Evolutionary conservation across 1,284 basidiomycete species (phyloP).

Genomic region (Leccinum subrobustum): DNA sequence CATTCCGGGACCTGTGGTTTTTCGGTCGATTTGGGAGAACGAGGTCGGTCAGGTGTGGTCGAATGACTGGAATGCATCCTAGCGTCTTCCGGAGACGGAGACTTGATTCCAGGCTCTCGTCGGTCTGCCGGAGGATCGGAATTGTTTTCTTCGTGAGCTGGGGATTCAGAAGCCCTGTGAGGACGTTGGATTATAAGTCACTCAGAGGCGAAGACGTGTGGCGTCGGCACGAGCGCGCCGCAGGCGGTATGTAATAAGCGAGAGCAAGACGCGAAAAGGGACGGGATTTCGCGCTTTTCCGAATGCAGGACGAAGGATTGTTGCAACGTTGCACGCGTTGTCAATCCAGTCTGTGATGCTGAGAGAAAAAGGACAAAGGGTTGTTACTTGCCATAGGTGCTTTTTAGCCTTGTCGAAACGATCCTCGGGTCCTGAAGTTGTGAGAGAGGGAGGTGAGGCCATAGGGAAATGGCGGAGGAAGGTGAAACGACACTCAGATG

Average conservation of each 20-base stretch:
- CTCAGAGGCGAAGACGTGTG: constrained; percentile 27
- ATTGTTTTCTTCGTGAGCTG: constrained; percentile 23
- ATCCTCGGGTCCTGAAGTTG: constrained; percentile 27
- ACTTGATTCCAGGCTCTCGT: constrained; percentile 17
- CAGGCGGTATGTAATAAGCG: constrained; percentile 21
- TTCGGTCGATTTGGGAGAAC: constrained; percentile 21
- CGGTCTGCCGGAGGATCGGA: constrained; percentile 16
- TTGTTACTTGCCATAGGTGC: constrained; percentile 33
- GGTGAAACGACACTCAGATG: constrained; percentile 25
- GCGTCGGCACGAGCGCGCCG: constrained; percentile 30
- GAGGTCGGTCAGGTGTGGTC: constrained; percentile 16
- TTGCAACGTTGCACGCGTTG: constrained; percentile 13
- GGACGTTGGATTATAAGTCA: constrained; percentile 20
- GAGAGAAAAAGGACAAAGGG: constrained; percentile 8
- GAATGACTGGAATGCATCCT: constrained; percentile 23
- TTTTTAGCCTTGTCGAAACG: constrained; percentile 38
- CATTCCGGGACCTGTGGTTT: constrained; percentile 24
- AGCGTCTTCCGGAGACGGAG: constrained; percentile 21
- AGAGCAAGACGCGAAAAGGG: constrained; percentile 13
- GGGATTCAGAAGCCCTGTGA: constrained; percentile 33
- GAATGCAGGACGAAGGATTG: constrained; percentile 12
- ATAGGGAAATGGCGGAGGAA: constrained; percentile 27
- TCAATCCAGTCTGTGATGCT: constrained; percentile 1
- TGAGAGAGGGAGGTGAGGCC: constrained; percentile 27
- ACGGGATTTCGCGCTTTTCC: constrained; percentile 19